phyloP scores from a whole-genome alignment of 169 alveolate genomes.

The Miamiensis avidus region DNA sequence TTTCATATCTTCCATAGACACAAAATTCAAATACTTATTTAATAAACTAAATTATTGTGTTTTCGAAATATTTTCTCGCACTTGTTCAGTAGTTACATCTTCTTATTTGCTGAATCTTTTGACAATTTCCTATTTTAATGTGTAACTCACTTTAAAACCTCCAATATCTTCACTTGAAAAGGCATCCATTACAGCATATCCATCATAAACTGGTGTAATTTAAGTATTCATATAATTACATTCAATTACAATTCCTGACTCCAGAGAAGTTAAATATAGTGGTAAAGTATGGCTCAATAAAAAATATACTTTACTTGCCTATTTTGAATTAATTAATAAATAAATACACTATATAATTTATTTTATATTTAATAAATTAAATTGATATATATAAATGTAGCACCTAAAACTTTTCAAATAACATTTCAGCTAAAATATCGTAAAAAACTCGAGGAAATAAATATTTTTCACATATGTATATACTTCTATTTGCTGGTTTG shows the following conservation, averaged over 20 bases:
- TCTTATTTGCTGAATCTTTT: background rate
- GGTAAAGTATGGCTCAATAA: conserved; percentile 9
- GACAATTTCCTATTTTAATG: background rate
- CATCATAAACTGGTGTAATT: conserved; percentile 21
- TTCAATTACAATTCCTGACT: conserved; percentile 16
- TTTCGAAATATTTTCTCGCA: too few relatives aligned
- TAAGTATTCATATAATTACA: conserved; percentile 6
- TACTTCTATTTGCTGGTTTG: background rate
- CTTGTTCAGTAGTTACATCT: background rate
- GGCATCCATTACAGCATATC: conserved; percentile 16
- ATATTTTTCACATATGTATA: conserved; percentile 7
- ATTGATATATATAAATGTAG: background rate
- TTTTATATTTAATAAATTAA: too few relatives aligned
- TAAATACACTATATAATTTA: too few relatives aligned
- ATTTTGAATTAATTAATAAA: too few relatives aligned
- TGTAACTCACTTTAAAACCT: conserved; percentile 1
- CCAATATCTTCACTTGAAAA: conserved; percentile 4
- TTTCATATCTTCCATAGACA: conserved; percentile 15
- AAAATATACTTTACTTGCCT: background rate
- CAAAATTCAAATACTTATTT: background rate
- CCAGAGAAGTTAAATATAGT: conserved; percentile 4
- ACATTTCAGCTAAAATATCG: conserved; percentile 8
- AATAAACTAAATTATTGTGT: background rate
- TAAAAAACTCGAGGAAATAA: conserved; percentile 3
- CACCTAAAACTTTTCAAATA: conserved; percentile 11